These are phyloP conservation scores for Naganishia liquefaciens DNA, from an alignment of 1,284 basidiomycete genomes.

Conservation along the genomic window DNA sequence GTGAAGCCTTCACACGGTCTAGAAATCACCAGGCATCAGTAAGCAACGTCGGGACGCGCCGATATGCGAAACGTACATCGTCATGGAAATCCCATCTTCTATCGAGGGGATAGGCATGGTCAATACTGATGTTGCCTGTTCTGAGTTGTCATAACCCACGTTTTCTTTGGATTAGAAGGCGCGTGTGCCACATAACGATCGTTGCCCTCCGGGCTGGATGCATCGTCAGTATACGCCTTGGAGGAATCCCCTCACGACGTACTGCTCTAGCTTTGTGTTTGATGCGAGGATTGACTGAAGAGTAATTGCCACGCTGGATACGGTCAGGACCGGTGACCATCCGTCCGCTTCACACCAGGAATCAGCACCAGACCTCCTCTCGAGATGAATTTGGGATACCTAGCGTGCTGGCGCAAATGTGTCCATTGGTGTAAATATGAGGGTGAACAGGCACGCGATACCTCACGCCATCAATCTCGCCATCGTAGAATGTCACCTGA, in stretches of 20 bases:
- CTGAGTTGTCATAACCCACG: constrained; percentile 19
- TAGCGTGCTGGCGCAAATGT: constrained; percentile 53
- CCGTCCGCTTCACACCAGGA: constrained; percentile 42
- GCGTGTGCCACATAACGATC: constrained; percentile 50
- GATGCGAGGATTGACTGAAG: constrained; percentile 56
- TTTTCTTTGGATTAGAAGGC: constrained; percentile 51
- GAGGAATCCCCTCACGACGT: no score
- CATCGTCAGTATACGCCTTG: constrained; percentile 12
- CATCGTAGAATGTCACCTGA: constrained; percentile 50
- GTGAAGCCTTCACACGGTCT: no score
- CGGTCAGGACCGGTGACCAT: constrained; percentile 53
- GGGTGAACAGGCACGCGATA: constrained; percentile 52
- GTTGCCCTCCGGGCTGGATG: constrained; percentile 48
- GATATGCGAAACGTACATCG: constrained; percentile 43
- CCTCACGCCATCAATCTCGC: constrained; percentile 30
- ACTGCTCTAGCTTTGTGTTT: constrained; percentile 51
- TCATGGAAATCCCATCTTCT: constrained; percentile 50
- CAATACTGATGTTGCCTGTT: neutral
- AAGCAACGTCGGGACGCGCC: no score
- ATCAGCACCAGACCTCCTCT: no score
- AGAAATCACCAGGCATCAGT: no score
- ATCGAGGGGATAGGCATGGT: neutral
- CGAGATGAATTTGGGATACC: constrained; percentile 36
- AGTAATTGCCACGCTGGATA: constrained; percentile 52
- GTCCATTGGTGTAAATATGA: constrained; percentile 54